Evolutionary conservation across 371 early-diverging fungal genomes (phyloP).

Genomic region (Mucor racemosus): DNA sequence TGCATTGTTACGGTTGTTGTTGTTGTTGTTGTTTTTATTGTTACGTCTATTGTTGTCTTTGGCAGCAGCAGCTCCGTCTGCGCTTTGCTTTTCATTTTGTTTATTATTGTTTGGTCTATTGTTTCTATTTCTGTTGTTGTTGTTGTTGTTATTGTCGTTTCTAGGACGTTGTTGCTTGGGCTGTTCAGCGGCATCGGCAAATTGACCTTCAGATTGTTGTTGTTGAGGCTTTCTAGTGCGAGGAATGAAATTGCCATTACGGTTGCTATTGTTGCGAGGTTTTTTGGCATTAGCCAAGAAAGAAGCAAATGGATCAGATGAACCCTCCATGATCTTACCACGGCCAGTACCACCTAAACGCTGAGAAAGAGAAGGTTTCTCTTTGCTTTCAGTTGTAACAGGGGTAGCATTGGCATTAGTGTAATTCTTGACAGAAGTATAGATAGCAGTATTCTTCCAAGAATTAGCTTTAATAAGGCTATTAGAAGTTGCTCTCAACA

Average conservation of each 20-base stretch:
- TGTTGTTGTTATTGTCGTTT: background rate
- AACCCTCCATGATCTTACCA: constrained; percentile 33
- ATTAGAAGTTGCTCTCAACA: constrained; percentile 22
- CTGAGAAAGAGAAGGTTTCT: constrained; percentile 24
- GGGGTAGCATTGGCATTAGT: constrained; percentile 9
- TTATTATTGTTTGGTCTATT: background rate
- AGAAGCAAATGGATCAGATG: constrained; percentile 41
- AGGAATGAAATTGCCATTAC: constrained; percentile 23
- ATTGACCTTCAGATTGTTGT: constrained; percentile 24
- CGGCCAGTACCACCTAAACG: constrained; percentile 51
- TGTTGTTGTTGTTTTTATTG: constrained; percentile 16
- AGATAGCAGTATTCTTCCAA: constrained; percentile 13
- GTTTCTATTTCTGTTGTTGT: constrained; percentile 3
- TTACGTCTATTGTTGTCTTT: constrained; percentile 19
- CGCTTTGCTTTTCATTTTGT: background rate
- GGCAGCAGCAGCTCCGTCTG: background rate
- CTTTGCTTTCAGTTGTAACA: background rate
- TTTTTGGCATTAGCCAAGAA: constrained; percentile 36
- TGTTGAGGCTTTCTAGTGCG: constrained; percentile 12
- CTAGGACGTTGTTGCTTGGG: constrained; percentile 14
- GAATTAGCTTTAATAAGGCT: constrained; percentile 3
- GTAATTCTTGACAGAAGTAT: constrained; percentile 10
- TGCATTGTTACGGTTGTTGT: constrained; percentile 11
- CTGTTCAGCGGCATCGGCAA: constrained; percentile 30
- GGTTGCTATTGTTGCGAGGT: constrained; percentile 18